These are phyloP conservation scores for Inonotus obliquus DNA, from an alignment of 1,284 basidiomycete species.

Conservation along the genomic window DNA sequence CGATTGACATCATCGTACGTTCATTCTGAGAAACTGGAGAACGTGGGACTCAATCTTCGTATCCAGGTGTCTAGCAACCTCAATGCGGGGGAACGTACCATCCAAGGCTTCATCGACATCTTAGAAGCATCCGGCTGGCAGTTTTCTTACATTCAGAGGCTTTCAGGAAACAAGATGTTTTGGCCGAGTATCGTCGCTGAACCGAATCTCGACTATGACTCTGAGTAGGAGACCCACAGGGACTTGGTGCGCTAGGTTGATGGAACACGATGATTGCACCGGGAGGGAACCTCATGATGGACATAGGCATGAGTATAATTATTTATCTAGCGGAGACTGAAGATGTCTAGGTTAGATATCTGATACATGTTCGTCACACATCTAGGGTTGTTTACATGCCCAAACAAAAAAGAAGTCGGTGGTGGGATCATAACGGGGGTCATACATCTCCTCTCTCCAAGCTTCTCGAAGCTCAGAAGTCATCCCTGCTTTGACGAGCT, in stretches of 20 bases:
- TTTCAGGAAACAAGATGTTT: constrained; percentile 4
- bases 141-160: constrained; percentile 6
- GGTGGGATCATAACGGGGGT: not conserved
- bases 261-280: too few species aligned
- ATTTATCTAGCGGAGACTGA: too few species aligned
- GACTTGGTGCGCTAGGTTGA: too few species aligned
- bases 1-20: constrained; percentile 18
- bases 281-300: too few species aligned
- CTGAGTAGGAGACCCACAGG: too few species aligned
- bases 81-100: constrained; percentile 13
- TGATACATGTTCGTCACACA: too few species aligned
- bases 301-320: too few species aligned
- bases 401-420: not conserved
- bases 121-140: constrained; percentile 7
- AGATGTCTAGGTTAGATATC: too few species aligned
- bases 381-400: not conserved
- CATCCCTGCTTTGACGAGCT: not conserved
- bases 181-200: constrained; percentile 12
- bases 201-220: not conserved
- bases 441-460: not conserved
- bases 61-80: constrained; percentile 2
- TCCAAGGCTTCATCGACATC: constrained; percentile 3
- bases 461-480: not conserved
- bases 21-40: not conserved
- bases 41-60: not conserved